Percentiles rank a stretch among this genome's conserved stretches.
These are phyloP conservation scores for Circinella minor DNA, from an alignment of 371 early-diverging fungal species.

Conservation along the genomic window DNA sequence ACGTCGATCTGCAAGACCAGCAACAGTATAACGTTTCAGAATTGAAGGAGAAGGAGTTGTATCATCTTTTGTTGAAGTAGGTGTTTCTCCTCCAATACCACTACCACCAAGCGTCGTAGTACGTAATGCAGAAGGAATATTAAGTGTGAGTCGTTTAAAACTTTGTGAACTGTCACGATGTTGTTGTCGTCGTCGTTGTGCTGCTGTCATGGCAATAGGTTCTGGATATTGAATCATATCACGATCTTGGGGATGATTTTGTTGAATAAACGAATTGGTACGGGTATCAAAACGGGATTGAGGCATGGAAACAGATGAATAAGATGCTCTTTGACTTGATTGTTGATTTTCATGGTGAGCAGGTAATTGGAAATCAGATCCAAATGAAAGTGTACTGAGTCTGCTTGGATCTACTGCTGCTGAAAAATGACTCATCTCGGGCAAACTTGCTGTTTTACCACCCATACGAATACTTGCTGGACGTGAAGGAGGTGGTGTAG, in stretches of 20 bases:
- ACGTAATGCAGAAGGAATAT: constrained; percentile 21
- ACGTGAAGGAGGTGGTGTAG: constrained; percentile 25
- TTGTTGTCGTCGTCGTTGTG: constrained; percentile 6
- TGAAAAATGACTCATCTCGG: not conserved
- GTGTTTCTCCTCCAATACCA: not conserved
- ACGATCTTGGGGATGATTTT: not conserved
- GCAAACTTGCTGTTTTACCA: constrained; percentile 9
- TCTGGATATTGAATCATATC: not conserved
- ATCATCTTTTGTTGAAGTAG: not conserved
- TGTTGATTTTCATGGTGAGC: not conserved
- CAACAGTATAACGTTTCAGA: constrained; percentile 19
- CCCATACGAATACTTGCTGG: constrained; percentile 6
- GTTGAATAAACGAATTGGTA: not conserved
- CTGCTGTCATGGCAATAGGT: constrained; percentile 11
- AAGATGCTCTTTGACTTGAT: constrained; percentile 4
- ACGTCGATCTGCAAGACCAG: constrained; percentile 13
- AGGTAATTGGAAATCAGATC: constrained; percentile 26
- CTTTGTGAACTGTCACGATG: not conserved
- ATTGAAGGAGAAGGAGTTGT: not conserved
- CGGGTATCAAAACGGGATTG: constrained; percentile 11
- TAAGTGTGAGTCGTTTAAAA: constrained; percentile 30
- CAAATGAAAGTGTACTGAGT: constrained; percentile 26
- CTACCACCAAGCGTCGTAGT: not conserved
- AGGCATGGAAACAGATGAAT: constrained; percentile 1
- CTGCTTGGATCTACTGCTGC: not conserved